Evolutionary conservation across 305 asterid species (phyloP).

Genomic region (Fraxinus greggii): DNA sequence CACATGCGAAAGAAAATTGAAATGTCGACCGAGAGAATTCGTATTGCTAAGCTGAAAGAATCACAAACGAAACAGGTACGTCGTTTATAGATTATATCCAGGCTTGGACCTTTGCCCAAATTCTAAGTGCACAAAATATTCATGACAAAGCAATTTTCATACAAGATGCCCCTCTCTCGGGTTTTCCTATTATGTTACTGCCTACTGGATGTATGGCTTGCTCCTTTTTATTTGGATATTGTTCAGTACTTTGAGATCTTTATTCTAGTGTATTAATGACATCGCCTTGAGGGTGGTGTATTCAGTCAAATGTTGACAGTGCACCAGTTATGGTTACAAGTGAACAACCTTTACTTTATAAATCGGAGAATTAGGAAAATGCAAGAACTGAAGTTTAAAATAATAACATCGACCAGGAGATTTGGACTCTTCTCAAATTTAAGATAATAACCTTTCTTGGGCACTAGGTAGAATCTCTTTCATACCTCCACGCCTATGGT

Average conservation of each 20-base stretch:
- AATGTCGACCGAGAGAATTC: constrained; percentile 72
- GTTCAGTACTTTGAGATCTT: constrained; percentile 11
- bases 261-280: not conserved
- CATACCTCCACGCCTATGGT: not conserved
- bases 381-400: not conserved
- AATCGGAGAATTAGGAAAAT: not conserved
- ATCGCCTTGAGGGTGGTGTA: constrained; percentile 8
- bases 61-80: constrained; percentile 72
- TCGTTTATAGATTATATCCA: not conserved
- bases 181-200: constrained; percentile 2
- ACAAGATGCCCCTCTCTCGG: not conserved
- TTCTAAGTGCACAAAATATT: not conserved
- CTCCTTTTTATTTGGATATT: constrained; percentile 15
- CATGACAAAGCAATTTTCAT: not conserved
- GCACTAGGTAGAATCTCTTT: not conserved
- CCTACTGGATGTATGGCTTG: not conserved
- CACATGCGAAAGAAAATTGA: constrained; percentile 93
- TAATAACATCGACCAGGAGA: not conserved
- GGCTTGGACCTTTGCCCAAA: constrained; percentile 20
- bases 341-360: not conserved
- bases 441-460: not conserved
- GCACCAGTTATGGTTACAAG: constrained; percentile 9
- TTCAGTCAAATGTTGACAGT: not conserved
- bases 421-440: not conserved
- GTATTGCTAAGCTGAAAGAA: constrained; percentile 72